A percentile compares a stretch with the other conserved stretches of the same genome.
Evolutionary conservation across 2,329 filamentous ascomycete species (phyloP).

Genomic region (Colletotrichum viniferum): DNA sequence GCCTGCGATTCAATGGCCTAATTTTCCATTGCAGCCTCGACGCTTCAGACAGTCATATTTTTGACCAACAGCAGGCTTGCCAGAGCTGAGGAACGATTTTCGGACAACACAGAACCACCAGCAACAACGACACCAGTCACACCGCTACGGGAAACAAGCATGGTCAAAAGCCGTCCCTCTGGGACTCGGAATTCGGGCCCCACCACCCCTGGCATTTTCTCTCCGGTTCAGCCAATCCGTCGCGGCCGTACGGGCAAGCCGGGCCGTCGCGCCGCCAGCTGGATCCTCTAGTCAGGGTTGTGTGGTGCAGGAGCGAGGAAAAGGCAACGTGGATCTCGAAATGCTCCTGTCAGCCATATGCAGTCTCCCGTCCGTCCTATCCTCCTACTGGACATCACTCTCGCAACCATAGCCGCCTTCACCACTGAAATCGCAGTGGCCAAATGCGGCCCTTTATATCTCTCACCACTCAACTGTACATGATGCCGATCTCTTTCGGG

Average conservation of each 20-base stretch:
- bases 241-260: background rate
- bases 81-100: background rate
- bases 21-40: background rate
- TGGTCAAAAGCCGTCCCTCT: background rate
- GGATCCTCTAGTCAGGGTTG: background rate
- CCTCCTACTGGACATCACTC: background rate
- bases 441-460: conserved; percentile 9
- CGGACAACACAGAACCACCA: background rate
- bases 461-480: background rate
- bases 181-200: conserved; percentile 13
- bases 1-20: background rate
- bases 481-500: background rate
- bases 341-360: background rate
- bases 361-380: background rate
- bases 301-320: background rate
- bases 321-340: background rate
- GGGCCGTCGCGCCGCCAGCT: conserved; percentile 9
- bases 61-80: background rate
- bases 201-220: background rate
- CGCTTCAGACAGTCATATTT: background rate
- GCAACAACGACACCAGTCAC: background rate
- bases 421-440: background rate
- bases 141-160: background rate
- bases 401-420: background rate
- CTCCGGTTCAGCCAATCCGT: conserved; percentile 12